phyloP scores from a whole-genome alignment of 75 land plant species.

The Pseudotsuga menziesii region DNA sequence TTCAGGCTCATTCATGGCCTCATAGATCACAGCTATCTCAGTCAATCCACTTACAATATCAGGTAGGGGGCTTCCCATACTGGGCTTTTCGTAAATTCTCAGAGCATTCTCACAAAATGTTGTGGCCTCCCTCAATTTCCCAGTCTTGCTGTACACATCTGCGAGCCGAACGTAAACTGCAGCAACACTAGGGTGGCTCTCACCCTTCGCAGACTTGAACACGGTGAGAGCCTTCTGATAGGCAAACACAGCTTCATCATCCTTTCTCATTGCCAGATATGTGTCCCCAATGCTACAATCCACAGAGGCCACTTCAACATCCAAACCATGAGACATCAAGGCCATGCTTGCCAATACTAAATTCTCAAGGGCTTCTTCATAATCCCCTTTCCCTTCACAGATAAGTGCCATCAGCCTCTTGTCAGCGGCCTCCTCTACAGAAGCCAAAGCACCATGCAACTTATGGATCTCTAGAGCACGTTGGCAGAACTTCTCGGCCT shows the following conservation, averaged over 20 bases:
- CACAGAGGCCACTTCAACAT: slow-evolving; percentile 67
- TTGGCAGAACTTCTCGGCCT: slow-evolving; percentile 69
- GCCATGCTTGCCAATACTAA: slow-evolving; percentile 79
- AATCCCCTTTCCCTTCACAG: slow-evolving; percentile 69
- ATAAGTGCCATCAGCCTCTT: slow-evolving; percentile 79
- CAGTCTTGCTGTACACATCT: slow-evolving; percentile 60
- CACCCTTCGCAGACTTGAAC: slow-evolving; percentile 65
- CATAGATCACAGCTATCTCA: neutral
- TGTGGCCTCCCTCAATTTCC: slow-evolving; percentile 63
- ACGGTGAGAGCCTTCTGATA: slow-evolving; percentile 83
- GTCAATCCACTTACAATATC: slow-evolving; percentile 66
- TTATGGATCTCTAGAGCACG: slow-evolving; percentile 61
- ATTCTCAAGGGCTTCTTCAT: slow-evolving; percentile 77
- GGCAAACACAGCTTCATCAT: slow-evolving; percentile 67
- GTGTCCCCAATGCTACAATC: slow-evolving; percentile 76
- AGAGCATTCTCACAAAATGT: slow-evolving; percentile 78
- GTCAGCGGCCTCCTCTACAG: slow-evolving; percentile 83
- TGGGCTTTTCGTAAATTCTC: slow-evolving; percentile 57
- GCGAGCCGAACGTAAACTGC: slow-evolving; percentile 70
- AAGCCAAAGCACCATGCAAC: slow-evolving; percentile 55
- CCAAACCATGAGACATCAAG: slow-evolving; percentile 57
- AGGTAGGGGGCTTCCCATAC: slow-evolving; percentile 31
- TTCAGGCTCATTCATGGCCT: neutral
- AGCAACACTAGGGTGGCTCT: slow-evolving; percentile 65
- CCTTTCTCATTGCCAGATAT: slow-evolving; percentile 53